Conservation (phyloP, 495 filamentous ascomycete species). For the Thermochaetoides thermophila region DNA sequence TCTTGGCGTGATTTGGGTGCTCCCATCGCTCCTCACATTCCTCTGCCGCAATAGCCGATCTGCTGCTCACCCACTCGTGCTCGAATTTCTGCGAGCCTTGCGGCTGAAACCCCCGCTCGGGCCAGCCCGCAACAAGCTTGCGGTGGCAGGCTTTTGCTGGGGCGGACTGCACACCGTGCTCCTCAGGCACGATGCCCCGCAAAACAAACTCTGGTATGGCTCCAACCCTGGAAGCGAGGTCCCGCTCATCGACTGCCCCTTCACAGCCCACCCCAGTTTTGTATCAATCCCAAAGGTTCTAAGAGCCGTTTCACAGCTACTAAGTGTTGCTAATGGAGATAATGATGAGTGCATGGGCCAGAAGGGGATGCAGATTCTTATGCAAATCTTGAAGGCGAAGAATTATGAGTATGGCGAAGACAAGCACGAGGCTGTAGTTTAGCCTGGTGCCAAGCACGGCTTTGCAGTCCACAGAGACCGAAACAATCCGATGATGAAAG, state of each 20-base stretch:
- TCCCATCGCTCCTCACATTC: conserved; percentile 21
- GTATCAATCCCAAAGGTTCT: conserved; percentile 40
- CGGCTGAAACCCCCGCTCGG: conserved; percentile 21
- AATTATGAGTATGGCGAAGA: conserved; percentile 4
- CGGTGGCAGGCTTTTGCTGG: conserved; percentile 45
- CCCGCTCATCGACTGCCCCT: conserved; percentile 35
- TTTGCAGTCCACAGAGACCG: conserved; percentile 42
- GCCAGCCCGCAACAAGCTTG: conserved; percentile 18
- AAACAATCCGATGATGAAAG: conserved; percentile 26
- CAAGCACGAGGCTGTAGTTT: conserved; percentile 32
- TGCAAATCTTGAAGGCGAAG: conserved; percentile 29
- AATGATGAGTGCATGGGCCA: conserved; percentile 30
- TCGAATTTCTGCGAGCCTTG: conserved; percentile 32
- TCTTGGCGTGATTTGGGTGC: too few relatives aligned
- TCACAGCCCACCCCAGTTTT: conserved; percentile 40
- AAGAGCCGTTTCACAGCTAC: conserved; percentile 34
- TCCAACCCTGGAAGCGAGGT: conserved; percentile 2
- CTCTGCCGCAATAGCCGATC: conserved; percentile 19
- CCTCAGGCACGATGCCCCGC: conserved; percentile 21
- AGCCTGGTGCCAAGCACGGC: conserved; percentile 44
- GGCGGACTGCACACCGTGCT: conserved; percentile 37
- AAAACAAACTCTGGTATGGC: conserved; percentile 5
- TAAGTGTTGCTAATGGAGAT: conserved; percentile 41
- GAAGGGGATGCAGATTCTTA: conserved; percentile 26
- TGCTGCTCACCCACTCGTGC: conserved; percentile 28